A percentile compares a stretch with the other conserved stretches of the same genome.
phyloP scores from a whole-genome alignment of 2,329 filamentous ascomycete species.

The Microdochium bolleyi region DNA sequence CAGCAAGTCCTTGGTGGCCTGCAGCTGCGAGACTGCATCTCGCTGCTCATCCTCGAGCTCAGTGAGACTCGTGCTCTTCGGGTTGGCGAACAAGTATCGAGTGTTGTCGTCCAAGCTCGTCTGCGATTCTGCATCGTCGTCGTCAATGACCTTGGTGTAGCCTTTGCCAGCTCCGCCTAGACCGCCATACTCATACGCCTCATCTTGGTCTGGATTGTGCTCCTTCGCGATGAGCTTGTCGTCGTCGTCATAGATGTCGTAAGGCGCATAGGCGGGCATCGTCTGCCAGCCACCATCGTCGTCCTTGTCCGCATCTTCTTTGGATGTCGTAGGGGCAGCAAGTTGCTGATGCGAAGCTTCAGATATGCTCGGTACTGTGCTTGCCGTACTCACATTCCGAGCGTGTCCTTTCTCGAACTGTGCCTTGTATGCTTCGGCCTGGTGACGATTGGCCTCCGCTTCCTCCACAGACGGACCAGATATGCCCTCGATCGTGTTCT shows the following conservation, averaged over 20 bases:
- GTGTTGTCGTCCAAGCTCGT: constrained; percentile 98
- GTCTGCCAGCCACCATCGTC: constrained; percentile 78
- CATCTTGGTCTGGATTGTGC: constrained; percentile 59
- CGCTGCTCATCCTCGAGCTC: constrained; percentile 75
- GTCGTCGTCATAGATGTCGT: constrained; percentile 94
- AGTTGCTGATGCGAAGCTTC: constrained; percentile 90
- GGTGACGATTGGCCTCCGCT: constrained; percentile 12
- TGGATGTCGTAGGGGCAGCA: constrained; percentile 46
- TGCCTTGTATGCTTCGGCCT: constrained; percentile 15
- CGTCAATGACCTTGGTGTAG: constrained; percentile 89
- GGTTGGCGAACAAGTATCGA: constrained; percentile 83
- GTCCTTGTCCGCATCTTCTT: constrained; percentile 43
- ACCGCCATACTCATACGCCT: constrained; percentile 61
- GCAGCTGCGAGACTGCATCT: constrained; percentile 82
- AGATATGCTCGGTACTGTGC: constrained; percentile 40
- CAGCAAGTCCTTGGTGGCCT: constrained; percentile 89
- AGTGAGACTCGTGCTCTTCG: constrained; percentile 47
- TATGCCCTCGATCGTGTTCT: constrained; percentile 15
- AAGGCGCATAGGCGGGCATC: constrained; percentile 89
- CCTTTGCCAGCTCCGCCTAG: constrained; percentile 88
- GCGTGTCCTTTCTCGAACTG: constrained; percentile 18
- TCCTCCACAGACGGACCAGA: constrained; percentile 20
- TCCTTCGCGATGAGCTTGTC: constrained; percentile 80
- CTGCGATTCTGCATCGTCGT: constrained; percentile 87
- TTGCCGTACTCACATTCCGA: constrained; percentile 30